Conservation (phyloP, 106 monocot genomes). For the Dioscorea dumetorum region DNA sequence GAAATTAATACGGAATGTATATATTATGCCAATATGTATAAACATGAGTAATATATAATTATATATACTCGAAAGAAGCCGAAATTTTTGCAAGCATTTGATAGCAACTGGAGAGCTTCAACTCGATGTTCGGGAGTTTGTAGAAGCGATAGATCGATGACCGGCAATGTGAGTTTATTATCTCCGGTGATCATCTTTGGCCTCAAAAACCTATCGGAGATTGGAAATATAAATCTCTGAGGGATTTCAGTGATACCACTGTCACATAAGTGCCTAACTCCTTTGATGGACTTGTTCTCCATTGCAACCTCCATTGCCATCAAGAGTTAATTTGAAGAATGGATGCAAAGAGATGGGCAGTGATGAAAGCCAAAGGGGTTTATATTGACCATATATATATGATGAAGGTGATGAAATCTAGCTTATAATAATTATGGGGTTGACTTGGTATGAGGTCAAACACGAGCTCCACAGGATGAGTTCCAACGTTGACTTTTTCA, state of each 20-base stretch:
- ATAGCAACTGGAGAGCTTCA: slow-evolving; percentile 20
- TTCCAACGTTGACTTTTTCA: too few relatives aligned
- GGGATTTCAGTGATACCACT: slow-evolving; percentile 36
- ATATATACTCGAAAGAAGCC: slow-evolving; percentile 68
- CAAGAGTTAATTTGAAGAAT: neutral
- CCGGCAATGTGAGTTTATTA: slow-evolving; percentile 21
- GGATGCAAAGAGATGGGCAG: neutral
- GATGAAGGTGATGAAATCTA: too few relatives aligned
- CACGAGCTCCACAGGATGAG: too few relatives aligned
- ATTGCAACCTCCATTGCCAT: neutral
- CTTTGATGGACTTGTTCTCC: slow-evolving; percentile 25
- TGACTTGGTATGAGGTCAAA: too few relatives aligned
- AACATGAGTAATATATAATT: too few relatives aligned
- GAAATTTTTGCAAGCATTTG: slow-evolving; percentile 41
- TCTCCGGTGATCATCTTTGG: neutral
- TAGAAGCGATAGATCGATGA: slow-evolving; percentile 41
- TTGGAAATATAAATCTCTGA: slow-evolving; percentile 40
- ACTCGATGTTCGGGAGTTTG: neutral
- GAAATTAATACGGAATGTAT: too few relatives aligned
- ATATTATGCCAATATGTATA: too few relatives aligned
- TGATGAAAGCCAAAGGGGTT: too few relatives aligned
- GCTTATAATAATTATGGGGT: too few relatives aligned
- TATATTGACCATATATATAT: too few relatives aligned
- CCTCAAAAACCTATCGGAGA: slow-evolving; percentile 23
- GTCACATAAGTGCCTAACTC: slow-evolving; percentile 46